These are phyloP conservation scores for Misopates orontium DNA, from an alignment of 257 asterid genomes.

Conservation along the genomic window DNA sequence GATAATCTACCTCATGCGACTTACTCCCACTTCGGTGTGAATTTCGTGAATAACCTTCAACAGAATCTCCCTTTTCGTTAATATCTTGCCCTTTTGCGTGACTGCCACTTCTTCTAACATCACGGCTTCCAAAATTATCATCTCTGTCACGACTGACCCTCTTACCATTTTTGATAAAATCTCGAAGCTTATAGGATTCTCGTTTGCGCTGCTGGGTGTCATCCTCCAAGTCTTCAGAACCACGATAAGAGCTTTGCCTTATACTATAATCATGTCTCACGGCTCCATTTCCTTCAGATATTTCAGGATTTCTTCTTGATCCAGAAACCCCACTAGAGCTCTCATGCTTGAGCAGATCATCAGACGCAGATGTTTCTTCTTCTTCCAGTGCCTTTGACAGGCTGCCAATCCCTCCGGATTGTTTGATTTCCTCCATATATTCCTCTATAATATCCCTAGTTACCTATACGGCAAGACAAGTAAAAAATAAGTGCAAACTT, in stretches of 20 bases:
- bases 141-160: slow-evolving; percentile 33
- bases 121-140: slow-evolving; percentile 31
- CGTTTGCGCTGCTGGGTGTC: slow-evolving; percentile 31
- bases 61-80: slow-evolving; percentile 33
- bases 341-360: slow-evolving; percentile 31
- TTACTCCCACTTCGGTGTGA: slow-evolving; percentile 39
- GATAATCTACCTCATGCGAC: slow-evolving; percentile 32
- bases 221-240: slow-evolving; percentile 31
- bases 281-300: slow-evolving; percentile 32
- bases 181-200: slow-evolving; percentile 41
- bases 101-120: slow-evolving; percentile 32
- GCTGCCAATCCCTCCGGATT: slow-evolving; percentile 46
- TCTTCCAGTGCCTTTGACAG: slow-evolving; percentile 40
- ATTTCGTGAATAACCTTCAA: slow-evolving; percentile 36
- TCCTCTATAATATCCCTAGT: slow-evolving; percentile 79
- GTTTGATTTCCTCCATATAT: slow-evolving; percentile 77
- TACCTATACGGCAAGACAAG: slow-evolving; percentile 45
- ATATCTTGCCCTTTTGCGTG: slow-evolving; percentile 30
- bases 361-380: slow-evolving; percentile 36
- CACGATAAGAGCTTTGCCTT: slow-evolving; percentile 28
- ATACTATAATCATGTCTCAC: slow-evolving; percentile 36
- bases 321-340: slow-evolving; percentile 33
- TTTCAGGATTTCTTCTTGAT: slow-evolving; percentile 32
- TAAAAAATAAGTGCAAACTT: slow-evolving; percentile 9
- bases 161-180: slow-evolving; percentile 33